phyloP scores from a whole-genome alignment of 1,284 basidiomycete species.

The Ceratorhiza oryzae-sativae region DNA sequence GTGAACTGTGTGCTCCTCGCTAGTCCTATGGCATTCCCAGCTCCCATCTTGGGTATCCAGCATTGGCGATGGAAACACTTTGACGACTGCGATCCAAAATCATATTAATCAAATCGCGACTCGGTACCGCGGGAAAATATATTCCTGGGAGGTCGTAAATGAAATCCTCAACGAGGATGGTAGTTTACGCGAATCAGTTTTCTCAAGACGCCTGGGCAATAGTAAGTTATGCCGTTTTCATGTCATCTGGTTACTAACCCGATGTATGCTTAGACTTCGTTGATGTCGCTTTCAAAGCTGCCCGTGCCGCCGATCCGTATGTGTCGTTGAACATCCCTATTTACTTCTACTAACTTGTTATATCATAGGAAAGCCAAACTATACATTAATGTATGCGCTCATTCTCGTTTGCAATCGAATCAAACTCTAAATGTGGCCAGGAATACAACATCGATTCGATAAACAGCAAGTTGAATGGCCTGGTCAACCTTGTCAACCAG shows the following conservation, averaged over 20 bases:
- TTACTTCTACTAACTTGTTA: background rate
- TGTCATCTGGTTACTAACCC: no score
- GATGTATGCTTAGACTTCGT: background rate
- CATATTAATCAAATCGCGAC: conserved; percentile 6
- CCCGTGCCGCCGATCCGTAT: conserved; percentile 3
- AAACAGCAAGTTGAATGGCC: conserved; percentile 32
- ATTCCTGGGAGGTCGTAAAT: conserved; percentile 56
- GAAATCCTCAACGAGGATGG: conserved; percentile 42
- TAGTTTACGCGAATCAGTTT: conserved; percentile 38
- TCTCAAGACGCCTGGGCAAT: background rate
- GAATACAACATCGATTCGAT: conserved; percentile 15
- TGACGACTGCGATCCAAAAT: conserved; percentile 32
- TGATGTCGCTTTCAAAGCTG: conserved; percentile 14
- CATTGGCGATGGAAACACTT: conserved; percentile 12
- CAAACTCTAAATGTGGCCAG: background rate
- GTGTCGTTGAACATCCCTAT: background rate
- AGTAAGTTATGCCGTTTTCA: no score
- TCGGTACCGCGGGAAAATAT: conserved; percentile 42
- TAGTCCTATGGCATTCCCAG: conserved; percentile 38
- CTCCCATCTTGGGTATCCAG: conserved; percentile 32
- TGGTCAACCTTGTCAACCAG: conserved; percentile 36
- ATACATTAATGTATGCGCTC: conserved; percentile 38
- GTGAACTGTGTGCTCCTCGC: no score
- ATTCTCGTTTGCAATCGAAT: no score
- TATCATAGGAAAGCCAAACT: conserved; percentile 40